A percentile compares a stretch with the other conserved stretches of the same genome.
Conservation (phyloP, 495 filamentous ascomycete species). For the Aspergillus hancockii region DNA sequence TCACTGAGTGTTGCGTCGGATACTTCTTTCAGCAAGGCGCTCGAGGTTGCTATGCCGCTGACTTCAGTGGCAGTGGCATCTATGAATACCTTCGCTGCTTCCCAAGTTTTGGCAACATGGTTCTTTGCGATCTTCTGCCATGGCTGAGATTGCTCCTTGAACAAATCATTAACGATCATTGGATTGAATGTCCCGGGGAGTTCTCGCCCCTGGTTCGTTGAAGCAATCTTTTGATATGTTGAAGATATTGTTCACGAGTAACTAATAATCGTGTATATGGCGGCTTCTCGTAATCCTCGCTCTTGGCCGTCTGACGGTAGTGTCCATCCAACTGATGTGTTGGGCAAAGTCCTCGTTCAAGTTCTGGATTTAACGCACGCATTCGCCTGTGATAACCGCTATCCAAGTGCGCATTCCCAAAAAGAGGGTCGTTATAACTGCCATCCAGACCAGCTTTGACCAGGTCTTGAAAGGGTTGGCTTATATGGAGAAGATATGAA, state of each 20-base stretch:
- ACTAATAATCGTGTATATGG: slow-evolving; percentile 20
- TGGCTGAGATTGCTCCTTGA: slow-evolving; percentile 46
- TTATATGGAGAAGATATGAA: slow-evolving; percentile 52
- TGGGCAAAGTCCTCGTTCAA: slow-evolving; percentile 54
- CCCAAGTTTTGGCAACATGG: slow-evolving; percentile 37
- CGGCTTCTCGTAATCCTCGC: slow-evolving; percentile 3
- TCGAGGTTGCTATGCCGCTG: slow-evolving; percentile 37
- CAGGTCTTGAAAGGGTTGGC: slow-evolving; percentile 49
- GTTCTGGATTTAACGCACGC: slow-evolving; percentile 61
- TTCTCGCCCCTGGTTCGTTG: slow-evolving; percentile 44
- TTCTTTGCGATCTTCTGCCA: slow-evolving; percentile 45
- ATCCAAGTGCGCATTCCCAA: slow-evolving; percentile 41
- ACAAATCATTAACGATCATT: slow-evolving; percentile 50
- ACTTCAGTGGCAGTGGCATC: slow-evolving; percentile 30
- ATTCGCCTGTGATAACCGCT: slow-evolving; percentile 53
- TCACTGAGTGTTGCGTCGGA: slow-evolving; percentile 37
- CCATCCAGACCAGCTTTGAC: slow-evolving; percentile 56
- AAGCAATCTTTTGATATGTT: slow-evolving; percentile 40
- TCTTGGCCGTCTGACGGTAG: slow-evolving; percentile 17
- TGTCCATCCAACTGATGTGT: slow-evolving; percentile 49
- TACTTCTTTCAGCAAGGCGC: slow-evolving; percentile 38
- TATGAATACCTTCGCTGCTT: slow-evolving; percentile 40
- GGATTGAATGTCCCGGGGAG: slow-evolving; percentile 55
- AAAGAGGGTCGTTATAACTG: slow-evolving; percentile 58
- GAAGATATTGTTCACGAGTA: slow-evolving; percentile 38